A percentile compares a stretch with the other conserved stretches of the same genome.
These are phyloP conservation scores for Rubus idaeus DNA, from an alignment of 306 rosid genomes.

Conservation along the genomic window DNA sequence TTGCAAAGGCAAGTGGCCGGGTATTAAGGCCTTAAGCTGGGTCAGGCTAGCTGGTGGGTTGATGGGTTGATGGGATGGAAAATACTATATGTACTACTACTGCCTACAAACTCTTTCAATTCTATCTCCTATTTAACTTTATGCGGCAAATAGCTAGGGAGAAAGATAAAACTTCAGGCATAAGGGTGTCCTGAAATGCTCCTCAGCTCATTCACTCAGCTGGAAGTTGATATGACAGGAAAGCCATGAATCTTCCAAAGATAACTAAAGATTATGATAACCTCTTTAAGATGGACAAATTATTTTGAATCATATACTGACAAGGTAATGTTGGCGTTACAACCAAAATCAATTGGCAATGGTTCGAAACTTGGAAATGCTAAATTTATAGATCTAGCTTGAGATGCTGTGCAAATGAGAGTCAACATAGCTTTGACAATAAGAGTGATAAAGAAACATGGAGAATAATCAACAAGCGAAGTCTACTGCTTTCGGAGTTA, in stretches of 20 bases:
- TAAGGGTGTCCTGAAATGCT: constrained; percentile 35
- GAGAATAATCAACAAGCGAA: background rate
- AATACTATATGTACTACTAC: constrained; percentile 39
- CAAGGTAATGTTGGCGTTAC: too few species aligned
- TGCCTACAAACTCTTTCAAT: constrained; percentile 39
- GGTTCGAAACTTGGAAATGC: too few species aligned
- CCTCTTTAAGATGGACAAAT: constrained; percentile 19
- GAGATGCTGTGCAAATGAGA: background rate
- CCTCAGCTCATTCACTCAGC: background rate
- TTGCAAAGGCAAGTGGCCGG: constrained; percentile 51
- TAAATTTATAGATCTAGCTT: background rate
- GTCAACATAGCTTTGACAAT: background rate
- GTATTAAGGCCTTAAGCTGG: background rate
- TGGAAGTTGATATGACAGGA: constrained; percentile 39
- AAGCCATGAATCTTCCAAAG: constrained; percentile 59
- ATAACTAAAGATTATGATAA: constrained; percentile 48
- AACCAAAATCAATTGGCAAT: too few species aligned
- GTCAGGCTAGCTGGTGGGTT: constrained; percentile 16
- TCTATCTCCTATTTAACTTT: constrained; percentile 42
- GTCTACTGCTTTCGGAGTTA: background rate
- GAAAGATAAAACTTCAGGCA: constrained; percentile 44
- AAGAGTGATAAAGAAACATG: background rate
- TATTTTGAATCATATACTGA: constrained; percentile 48
- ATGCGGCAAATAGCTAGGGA: constrained; percentile 47
- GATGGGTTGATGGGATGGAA: constrained; percentile 54